Percentiles rank a stretch among this genome's conserved stretches.
Evolutionary conservation across 352 stramenopile genomes (phyloP).

Genomic region (Phytopythium ostracodes): DNA sequence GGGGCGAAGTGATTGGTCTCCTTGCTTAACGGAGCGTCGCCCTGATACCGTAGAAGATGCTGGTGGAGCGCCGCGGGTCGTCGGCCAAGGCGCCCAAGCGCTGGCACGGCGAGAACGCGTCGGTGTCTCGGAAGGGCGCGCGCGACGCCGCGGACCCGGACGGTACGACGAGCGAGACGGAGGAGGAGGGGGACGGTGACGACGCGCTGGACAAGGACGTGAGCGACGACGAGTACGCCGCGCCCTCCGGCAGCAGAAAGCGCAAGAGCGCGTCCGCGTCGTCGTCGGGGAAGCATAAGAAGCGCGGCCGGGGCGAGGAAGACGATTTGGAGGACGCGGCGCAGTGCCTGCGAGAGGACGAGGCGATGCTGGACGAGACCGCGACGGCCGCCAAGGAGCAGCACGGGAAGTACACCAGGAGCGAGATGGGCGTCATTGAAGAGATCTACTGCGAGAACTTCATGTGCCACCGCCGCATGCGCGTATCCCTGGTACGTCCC

Average conservation of each 20-base stretch:
- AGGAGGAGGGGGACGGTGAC: too few relatives aligned
- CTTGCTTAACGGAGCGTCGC: too few relatives aligned
- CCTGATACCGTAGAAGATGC: neutral
- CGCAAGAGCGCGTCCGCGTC: neutral
- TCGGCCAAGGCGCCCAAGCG: slow-evolving; percentile 24
- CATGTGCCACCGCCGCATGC: slow-evolving; percentile 96
- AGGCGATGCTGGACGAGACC: slow-evolving; percentile 3
- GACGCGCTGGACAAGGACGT: slow-evolving; percentile 18
- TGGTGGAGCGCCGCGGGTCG: slow-evolving; percentile 15
- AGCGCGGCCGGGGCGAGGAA: slow-evolving; percentile 6
- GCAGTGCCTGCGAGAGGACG: slow-evolving; percentile 8
- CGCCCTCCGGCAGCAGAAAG: slow-evolving; percentile 5
- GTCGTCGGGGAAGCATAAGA: neutral
- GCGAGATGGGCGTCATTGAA: slow-evolving; percentile 93
- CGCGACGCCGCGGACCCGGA: slow-evolving; percentile 9
- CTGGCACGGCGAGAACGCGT: slow-evolving; percentile 12
- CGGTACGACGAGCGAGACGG: slow-evolving; percentile 24
- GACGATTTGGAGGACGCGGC: slow-evolving; percentile 1
- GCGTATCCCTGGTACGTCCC: slow-evolving; percentile 59
- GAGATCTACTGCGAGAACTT: slow-evolving; percentile 98
- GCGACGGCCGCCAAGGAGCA: slow-evolving; percentile 16
- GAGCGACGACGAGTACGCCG: neutral
- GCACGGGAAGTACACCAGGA: slow-evolving; percentile 21
- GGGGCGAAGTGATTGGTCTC: too few relatives aligned
- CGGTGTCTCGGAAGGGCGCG: slow-evolving; percentile 9